phyloP scores from a whole-genome alignment of 2,329 filamentous ascomycete species.

The Sporothrix phasma region DNA sequence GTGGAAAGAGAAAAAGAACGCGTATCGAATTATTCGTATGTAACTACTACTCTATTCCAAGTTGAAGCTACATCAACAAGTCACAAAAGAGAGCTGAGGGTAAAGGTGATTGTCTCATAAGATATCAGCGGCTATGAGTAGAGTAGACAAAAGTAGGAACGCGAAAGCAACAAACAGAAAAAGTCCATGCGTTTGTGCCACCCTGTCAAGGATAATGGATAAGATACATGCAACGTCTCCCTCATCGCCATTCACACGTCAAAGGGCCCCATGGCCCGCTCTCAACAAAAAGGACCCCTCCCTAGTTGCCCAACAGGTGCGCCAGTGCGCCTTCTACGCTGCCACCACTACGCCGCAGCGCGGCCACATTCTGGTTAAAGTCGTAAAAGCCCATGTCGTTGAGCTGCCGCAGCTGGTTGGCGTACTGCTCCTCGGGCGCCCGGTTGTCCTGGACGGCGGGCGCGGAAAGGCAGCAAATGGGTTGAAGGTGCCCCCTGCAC shows the following conservation, averaged over 20 bases:
- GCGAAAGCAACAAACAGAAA: neutral
- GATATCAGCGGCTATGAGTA: no score
- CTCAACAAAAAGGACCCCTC: neutral
- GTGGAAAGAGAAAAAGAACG: no score
- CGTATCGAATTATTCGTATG: no score
- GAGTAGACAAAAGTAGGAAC: neutral
- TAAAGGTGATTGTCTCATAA: no score
- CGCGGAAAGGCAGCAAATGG: neutral
- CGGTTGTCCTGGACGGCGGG: slow-evolving; percentile 60
- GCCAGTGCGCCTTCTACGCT: slow-evolving; percentile 90
- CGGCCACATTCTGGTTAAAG: slow-evolving; percentile 86
- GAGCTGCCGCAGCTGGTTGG: slow-evolving; percentile 77
- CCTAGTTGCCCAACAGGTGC: slow-evolving; percentile 45
- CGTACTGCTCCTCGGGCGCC: slow-evolving; percentile 89
- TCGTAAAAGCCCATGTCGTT: slow-evolving; percentile 99
- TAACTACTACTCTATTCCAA: no score
- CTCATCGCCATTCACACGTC: no score
- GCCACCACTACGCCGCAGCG: slow-evolving; percentile 77
- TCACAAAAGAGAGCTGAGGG: no score
- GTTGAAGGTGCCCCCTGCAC: slow-evolving; percentile 23
- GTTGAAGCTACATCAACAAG: no score
- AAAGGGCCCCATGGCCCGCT: no score
- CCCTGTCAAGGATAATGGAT: neutral
- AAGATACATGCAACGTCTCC: neutral
- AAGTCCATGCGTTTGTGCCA: neutral